Evolutionary conservation across 2,329 filamentous ascomycete species (phyloP).

Genomic region (Fusarium sp.): DNA sequence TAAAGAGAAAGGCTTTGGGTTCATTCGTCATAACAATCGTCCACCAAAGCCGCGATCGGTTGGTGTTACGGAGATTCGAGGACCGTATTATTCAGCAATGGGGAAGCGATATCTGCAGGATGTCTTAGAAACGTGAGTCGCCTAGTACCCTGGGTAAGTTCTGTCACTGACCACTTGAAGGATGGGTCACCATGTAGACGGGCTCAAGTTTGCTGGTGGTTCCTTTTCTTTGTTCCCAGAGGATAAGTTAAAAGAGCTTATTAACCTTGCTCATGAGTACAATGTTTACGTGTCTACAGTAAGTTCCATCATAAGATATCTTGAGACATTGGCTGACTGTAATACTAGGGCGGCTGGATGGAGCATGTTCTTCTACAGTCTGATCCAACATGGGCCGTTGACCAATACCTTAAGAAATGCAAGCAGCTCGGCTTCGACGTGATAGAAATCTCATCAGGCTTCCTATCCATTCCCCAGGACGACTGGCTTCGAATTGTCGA

Average conservation of each 20-base stretch:
- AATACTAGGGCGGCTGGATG: constrained; percentile 21
- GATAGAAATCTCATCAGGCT: constrained; percentile 67
- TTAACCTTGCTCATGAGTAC: constrained; percentile 17
- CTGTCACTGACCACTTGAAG: constrained; percentile 45
- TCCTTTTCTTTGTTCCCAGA: constrained; percentile 21
- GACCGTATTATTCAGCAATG: constrained; percentile 70
- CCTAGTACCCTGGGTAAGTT: neutral
- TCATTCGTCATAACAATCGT: constrained; percentile 64
- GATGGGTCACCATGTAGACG: constrained; percentile 69
- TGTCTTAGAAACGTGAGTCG: constrained; percentile 64
- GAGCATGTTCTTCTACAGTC: constrained; percentile 42
- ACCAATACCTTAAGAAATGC: constrained; percentile 67
- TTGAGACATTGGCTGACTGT: neutral
- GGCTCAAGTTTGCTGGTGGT: constrained; percentile 68
- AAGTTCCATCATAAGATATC: rapidly evolving
- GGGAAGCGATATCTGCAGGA: constrained; percentile 67
- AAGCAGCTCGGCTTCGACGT: constrained; percentile 69
- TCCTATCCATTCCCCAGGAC: constrained; percentile 67
- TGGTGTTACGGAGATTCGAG: constrained; percentile 69
- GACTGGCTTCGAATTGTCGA: constrained; percentile 68
- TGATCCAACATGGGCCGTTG: constrained; percentile 61
- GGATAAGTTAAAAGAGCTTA: constrained; percentile 14
- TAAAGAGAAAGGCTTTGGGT: constrained; percentile 42
- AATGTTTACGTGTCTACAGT: constrained; percentile 36
- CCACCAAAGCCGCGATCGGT: constrained; percentile 64